Percentiles rank a stretch among this genome's conserved stretches.
Conservation (phyloP, 345 rosid genomes). For the Gossypium bickii region DNA sequence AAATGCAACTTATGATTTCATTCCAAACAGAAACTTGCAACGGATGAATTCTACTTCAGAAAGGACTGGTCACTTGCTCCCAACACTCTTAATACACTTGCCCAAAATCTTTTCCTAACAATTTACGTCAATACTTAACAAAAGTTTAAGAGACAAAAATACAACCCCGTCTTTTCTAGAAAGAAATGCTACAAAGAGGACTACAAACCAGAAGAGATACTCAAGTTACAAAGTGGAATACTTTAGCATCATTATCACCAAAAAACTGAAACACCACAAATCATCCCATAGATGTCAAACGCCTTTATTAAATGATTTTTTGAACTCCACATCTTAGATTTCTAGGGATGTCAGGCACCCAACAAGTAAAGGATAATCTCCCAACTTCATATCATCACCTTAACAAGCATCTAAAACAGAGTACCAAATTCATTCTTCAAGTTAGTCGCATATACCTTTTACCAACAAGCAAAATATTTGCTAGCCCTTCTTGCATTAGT, state of each 20-base stretch:
- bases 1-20: not conserved
- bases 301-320: not conserved
- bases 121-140: not conserved
- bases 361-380: not conserved
- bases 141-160: not conserved
- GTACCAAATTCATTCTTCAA: slow-evolving; percentile 2
- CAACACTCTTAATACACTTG: not conserved
- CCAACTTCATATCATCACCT: not conserved
- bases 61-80: not conserved
- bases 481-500: slow-evolving; percentile 98
- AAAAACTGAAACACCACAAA: not conserved
- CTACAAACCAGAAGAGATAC: not conserved
- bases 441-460: slow-evolving; percentile 51
- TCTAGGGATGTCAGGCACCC: not conserved
- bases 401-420: not conserved
- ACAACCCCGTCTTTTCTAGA: not conserved
- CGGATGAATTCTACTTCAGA: not conserved
- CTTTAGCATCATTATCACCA: not conserved
- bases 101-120: not conserved
- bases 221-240: not conserved
- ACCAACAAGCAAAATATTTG: slow-evolving; percentile 76
- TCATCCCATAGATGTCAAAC: no score
- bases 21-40: not conserved
- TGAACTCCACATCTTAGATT: not conserved
- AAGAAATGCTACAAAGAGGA: not conserved